A percentile compares a stretch with the other conserved stretches of the same genome.
Conservation (phyloP, 164 flowering plant species). For the Chimonanthus praecox region DNA sequence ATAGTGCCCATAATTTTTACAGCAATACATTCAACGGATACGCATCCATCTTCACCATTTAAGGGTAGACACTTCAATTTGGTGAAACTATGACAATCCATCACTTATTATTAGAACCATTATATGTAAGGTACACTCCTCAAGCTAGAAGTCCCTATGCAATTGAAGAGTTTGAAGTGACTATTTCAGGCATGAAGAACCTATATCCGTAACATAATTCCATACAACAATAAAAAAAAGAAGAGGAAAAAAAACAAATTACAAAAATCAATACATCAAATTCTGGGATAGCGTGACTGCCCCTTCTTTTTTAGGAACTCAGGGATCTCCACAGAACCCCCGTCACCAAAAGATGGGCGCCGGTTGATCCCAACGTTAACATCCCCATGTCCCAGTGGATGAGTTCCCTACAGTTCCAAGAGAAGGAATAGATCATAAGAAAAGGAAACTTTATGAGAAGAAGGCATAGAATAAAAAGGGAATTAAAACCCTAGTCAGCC, state of each 20-base stretch:
- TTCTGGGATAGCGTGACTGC: slow-evolving; percentile 84
- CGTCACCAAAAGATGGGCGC: slow-evolving; percentile 51
- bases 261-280: slow-evolving; percentile 20
- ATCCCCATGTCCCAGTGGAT: slow-evolving; percentile 47
- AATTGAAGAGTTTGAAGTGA: background rate
- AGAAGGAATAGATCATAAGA: background rate
- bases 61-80: background rate
- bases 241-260: too few species aligned
- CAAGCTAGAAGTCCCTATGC: background rate
- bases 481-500: background rate
- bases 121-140: background rate
- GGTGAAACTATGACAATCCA: background rate
- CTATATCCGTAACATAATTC: background rate
- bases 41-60: background rate
- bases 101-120: background rate
- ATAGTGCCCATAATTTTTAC: too few species aligned
- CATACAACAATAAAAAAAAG: background rate
- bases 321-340: slow-evolving; percentile 73
- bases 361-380: slow-evolving; percentile 40
- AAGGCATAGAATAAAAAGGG: too few species aligned
- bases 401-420: slow-evolving; percentile 34
- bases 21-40: background rate
- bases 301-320: slow-evolving; percentile 94
- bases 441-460: background rate
- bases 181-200: background rate